Percentiles rank a stretch among this genome's conserved stretches.
Conservation (phyloP, 2,329 filamentous ascomycete genomes). For the Furcasterigmium furcatum region DNA sequence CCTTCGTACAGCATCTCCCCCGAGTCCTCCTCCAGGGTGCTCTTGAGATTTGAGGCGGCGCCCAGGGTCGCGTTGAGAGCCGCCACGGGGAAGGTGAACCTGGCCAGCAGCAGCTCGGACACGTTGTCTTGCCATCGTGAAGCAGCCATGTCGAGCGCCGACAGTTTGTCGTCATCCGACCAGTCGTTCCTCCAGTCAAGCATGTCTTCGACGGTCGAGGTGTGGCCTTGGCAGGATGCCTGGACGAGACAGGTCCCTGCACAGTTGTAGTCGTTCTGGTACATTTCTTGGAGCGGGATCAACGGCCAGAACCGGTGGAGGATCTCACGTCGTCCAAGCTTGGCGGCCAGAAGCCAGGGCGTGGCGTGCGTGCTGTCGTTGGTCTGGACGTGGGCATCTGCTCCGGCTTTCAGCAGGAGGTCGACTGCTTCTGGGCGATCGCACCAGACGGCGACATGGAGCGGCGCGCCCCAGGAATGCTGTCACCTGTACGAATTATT, state of each 20-base stretch:
- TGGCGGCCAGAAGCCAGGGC: neutral
- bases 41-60: neutral
- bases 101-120: conserved; percentile 6
- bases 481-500: no score
- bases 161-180: conserved; percentile 2
- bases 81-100: conserved; percentile 2
- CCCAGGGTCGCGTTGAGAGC: conserved; percentile 3
- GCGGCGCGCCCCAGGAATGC: conserved; percentile 11
- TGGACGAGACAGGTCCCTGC: conserved; percentile 4
- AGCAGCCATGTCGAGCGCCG: conserved; percentile 10
- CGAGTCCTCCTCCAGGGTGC: neutral
- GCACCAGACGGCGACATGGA: conserved; percentile 16
- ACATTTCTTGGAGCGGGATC: neutral
- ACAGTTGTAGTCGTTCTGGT: neutral
- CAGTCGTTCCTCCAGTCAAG: conserved; percentile 12
- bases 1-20: conserved; percentile 1
- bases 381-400: conserved; percentile 10
- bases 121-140: conserved; percentile 11
- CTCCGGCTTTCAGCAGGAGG: conserved; percentile 19
- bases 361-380: neutral
- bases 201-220: conserved; percentile 11
- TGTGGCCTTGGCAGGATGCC: conserved; percentile 11
- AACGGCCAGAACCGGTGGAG: neutral
- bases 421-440: conserved; percentile 13
- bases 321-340: neutral